Conservation (phyloP, 179 eudicot species). For the Silene vulgaris region DNA sequence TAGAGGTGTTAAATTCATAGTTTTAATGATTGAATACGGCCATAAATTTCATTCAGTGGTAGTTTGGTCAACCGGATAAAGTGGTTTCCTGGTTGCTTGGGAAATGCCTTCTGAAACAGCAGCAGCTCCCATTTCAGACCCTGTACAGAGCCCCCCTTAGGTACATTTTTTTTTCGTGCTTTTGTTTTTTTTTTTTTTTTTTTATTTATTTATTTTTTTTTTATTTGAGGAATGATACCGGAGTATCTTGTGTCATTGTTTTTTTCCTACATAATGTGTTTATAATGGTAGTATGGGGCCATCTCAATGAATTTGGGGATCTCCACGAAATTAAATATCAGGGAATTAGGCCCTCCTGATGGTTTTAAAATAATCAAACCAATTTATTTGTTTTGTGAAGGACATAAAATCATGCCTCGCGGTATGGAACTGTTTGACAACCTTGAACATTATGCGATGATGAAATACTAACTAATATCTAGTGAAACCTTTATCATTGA, state of each 20-base stretch:
- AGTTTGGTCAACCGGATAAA: too few relatives aligned
- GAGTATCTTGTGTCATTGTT: neutral
- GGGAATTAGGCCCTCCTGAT: neutral
- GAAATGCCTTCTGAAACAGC: conserved; percentile 35
- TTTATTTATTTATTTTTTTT: too few relatives aligned
- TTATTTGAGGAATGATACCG: neutral
- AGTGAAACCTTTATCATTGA: neutral
- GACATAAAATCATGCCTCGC: neutral
- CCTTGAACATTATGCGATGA: neutral
- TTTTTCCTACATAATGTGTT: neutral
- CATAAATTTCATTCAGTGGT: too few relatives aligned
- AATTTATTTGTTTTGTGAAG: too few relatives aligned
- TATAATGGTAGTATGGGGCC: neutral
- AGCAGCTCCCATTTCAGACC: conserved; percentile 30
- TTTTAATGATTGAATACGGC: too few relatives aligned
- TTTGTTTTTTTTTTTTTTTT: neutral
- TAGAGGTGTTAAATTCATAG: too few relatives aligned
- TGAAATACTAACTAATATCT: too few relatives aligned
- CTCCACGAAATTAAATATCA: too few relatives aligned
- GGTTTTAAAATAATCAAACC: neutral
- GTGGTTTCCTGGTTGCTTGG: too few relatives aligned
- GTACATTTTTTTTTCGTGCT: conserved; percentile 5
- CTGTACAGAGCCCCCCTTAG: conserved; percentile 31
- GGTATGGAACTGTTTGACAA: neutral
- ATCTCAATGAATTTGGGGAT: too few relatives aligned